These are phyloP conservation scores for Austropuccinia psidii DNA, from an alignment of 1,284 basidiomycete genomes.

Conservation along the genomic window DNA sequence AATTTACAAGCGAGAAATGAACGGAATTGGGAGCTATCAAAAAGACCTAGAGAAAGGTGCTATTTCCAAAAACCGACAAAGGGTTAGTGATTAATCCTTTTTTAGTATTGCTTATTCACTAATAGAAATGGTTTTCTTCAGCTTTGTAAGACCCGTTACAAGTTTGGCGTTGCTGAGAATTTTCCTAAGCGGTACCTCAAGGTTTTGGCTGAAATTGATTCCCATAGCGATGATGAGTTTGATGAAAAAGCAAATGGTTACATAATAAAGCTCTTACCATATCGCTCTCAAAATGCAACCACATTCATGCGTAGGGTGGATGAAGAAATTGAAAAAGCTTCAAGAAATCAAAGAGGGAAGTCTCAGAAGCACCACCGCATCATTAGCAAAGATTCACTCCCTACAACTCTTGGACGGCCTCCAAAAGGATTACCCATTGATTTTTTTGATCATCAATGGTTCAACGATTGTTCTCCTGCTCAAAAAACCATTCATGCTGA, in stretches of 20 bases:
- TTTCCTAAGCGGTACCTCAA: neutral
- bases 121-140: no score
- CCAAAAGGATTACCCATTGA: constrained; percentile 3
- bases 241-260: neutral
- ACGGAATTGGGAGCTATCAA: no score
- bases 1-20: no score
- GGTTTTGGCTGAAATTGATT: neutral
- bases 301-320: constrained; percentile 18
- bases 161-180: no score
- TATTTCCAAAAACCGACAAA: no score
- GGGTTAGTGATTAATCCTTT: no score
- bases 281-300: constrained; percentile 1
- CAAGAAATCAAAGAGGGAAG: neutral
- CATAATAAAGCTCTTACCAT: constrained; percentile 3
- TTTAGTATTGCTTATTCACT: no score
- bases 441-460: constrained; percentile 7
- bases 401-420: neutral
- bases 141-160: no score
- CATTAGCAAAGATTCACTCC: neutral
- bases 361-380: neutral
- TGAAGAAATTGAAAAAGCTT: neutral
- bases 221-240: constrained; percentile 17
- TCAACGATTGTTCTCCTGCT: neutral
- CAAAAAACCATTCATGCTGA: constrained; percentile 1
- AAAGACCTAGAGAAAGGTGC: no score